These are phyloP conservation scores for Nitzschia sp. DNA, from an alignment of 108 stramenopile species.

Conservation along the genomic window DNA sequence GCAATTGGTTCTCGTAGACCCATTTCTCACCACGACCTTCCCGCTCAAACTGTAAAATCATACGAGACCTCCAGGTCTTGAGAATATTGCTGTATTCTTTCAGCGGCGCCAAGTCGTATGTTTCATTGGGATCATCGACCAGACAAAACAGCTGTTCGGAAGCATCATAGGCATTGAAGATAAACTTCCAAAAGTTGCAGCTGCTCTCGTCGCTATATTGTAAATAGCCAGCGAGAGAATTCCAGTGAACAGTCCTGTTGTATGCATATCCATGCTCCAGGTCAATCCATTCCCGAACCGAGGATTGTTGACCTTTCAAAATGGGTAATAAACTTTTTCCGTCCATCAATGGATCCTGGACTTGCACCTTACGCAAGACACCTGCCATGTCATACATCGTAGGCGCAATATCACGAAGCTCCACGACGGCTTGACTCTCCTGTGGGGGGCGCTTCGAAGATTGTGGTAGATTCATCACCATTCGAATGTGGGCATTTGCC, in stretches of 20 bases:
- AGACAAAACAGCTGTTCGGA: slow-evolving; percentile 40
- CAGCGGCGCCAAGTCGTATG: slow-evolving; percentile 19
- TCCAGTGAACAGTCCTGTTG: slow-evolving; percentile 28
- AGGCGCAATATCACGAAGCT: slow-evolving; percentile 37
- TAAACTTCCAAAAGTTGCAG: slow-evolving; percentile 30
- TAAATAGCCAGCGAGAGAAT: slow-evolving; percentile 31
- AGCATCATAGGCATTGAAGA: slow-evolving; percentile 32
- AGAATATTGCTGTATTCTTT: background rate
- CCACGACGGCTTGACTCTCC: slow-evolving; percentile 25
- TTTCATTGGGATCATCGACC: slow-evolving; percentile 32
- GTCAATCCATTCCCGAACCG: slow-evolving; percentile 36
- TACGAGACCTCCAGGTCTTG: slow-evolving; percentile 18
- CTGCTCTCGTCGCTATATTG: background rate
- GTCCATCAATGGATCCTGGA: slow-evolving; percentile 37
- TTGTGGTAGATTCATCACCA: slow-evolving; percentile 22
- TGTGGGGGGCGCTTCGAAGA: background rate
- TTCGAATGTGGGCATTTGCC: slow-evolving; percentile 14
- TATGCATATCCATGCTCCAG: slow-evolving; percentile 34
- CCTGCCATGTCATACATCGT: slow-evolving; percentile 36
- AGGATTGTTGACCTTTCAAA: slow-evolving; percentile 5
- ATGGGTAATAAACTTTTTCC: slow-evolving; percentile 34
- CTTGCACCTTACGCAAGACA: slow-evolving; percentile 17
- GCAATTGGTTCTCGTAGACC: slow-evolving; percentile 16
- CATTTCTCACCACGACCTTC: slow-evolving; percentile 41
- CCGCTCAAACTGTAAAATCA: slow-evolving; percentile 33